Evolutionary conservation across 495 filamentous ascomycete genomes (phyloP).

Genomic region (Elasticomyces elasticus): DNA sequence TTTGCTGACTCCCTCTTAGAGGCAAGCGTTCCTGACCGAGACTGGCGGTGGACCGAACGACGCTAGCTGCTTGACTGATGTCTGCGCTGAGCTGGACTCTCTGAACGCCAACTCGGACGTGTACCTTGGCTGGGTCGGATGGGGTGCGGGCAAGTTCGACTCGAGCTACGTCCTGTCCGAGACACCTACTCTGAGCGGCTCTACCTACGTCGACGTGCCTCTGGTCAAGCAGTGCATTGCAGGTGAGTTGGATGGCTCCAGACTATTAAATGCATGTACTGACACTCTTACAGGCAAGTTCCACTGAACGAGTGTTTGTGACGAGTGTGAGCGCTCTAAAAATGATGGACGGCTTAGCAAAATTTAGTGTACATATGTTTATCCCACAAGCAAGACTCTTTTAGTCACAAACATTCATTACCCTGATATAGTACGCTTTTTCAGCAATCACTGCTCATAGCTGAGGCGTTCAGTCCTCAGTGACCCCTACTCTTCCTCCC

Average conservation of each 20-base stretch:
- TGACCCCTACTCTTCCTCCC: too few relatives aligned
- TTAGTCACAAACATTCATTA: neutral
- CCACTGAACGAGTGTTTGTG: neutral
- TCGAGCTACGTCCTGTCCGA: slow-evolving; percentile 38
- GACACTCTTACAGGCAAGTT: neutral
- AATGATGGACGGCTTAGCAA: neutral
- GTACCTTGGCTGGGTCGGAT: slow-evolving; percentile 41
- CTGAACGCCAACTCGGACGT: slow-evolving; percentile 30
- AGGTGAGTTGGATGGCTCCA: slow-evolving; percentile 10
- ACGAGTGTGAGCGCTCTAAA: neutral
- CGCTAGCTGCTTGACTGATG: slow-evolving; percentile 31
- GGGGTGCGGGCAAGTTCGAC: slow-evolving; percentile 44
- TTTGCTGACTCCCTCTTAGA: too few relatives aligned
- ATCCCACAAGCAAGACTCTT: too few relatives aligned
- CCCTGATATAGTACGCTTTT: neutral
- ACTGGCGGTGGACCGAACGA: slow-evolving; percentile 43
- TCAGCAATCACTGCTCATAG: neutral
- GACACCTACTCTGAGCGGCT: slow-evolving; percentile 36
- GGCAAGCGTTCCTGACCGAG: slow-evolving; percentile 45
- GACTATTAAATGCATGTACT: neutral
- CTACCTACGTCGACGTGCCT: slow-evolving; percentile 32
- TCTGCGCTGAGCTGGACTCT: slow-evolving; percentile 39
- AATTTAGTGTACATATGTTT: too few relatives aligned
- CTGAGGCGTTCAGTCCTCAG: too few relatives aligned
- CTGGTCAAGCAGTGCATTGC: slow-evolving; percentile 33